Evolutionary conservation across 345 rosid species (phyloP).

Genomic region (Eucalyptus cloeziana): DNA sequence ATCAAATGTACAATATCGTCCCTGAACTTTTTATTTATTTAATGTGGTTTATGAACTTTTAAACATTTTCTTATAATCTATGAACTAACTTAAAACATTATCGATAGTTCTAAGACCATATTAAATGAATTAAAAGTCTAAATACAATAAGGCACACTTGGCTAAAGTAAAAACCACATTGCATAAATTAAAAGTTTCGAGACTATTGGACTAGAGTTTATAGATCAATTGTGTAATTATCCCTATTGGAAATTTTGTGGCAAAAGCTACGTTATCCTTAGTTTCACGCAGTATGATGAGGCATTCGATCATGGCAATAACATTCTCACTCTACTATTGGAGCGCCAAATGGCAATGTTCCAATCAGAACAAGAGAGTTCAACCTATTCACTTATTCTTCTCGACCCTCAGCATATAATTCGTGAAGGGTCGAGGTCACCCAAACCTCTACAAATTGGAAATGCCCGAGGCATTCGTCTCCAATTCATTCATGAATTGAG

Average conservation of each 20-base stretch:
- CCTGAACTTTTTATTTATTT: fast-evolving
- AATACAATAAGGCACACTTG: neutral
- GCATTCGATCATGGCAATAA: neutral
- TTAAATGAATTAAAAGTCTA: neutral
- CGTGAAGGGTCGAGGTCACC: neutral
- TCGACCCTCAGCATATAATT: neutral
- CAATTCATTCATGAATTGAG: neutral
- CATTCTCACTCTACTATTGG: neutral
- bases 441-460: neutral
- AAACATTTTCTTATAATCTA: no score
- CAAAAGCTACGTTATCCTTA: neutral
- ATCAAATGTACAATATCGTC: no score
- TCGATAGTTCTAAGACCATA: neutral
- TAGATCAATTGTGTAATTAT: neutral
- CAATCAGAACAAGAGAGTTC: neutral
- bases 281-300: neutral
- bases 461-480: neutral
- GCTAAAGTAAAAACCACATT: neutral
- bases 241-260: neutral
- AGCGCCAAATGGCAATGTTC: neutral
- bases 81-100: no score
- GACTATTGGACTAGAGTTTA: neutral
- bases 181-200: neutral
- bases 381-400: neutral
- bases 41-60: neutral